Base-by-base conservation (phyloP, 2,329 filamentous ascomycete species). In the Alternaria infectoria region DNA sequence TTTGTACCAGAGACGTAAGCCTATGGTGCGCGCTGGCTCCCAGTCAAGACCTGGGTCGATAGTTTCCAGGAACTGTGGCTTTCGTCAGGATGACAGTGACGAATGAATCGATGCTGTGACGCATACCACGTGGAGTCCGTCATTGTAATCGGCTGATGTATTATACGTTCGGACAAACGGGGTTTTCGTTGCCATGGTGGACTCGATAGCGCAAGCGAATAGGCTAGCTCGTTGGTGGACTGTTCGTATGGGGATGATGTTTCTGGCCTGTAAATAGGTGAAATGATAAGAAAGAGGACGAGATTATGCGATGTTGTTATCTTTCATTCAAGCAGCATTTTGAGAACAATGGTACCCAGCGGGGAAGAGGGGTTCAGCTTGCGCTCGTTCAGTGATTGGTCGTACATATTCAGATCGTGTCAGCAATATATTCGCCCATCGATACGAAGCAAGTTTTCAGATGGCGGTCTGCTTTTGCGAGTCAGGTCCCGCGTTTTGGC, bases 1-100 rank as follows among this genome's bases (percentile, higher is more conserved):
- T 32, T 67, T 72, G 66, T 77, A 80, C 74, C 74, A 78, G 11
- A 77, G 64, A 55, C 76, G 69, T 6, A 74, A 74, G 45, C 74
- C 74, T 30, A 77, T 72, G 3, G 73, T 78, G 21, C 69, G 68
- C 6, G 74, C 67, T 23, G 74, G 76, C 45, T 77, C 74, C 32
- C 61, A 70, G 55, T 71, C 57, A 30, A 77, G 56, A 19, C 54
- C 51, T 7, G 56, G 36, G 28, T 75, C 64, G 28, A 75, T 72
- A 5, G 76, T 78, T 8, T 51, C 56, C 30, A 66, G 64, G 66
- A 72, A 77, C 74, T 75, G n/a, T 25, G 12, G 11, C 6, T 44
- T 23, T 13, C 11, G 56, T 61, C 55, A 63, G 55, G 17, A 21
- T 54, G n/a, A 15, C 19, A 3, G n/a, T 19, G 12, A 17, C 2